Evolutionary conservation across 352 stramenopile genomes (phyloP).

Genomic region (Stramenopiles sp.): DNA sequence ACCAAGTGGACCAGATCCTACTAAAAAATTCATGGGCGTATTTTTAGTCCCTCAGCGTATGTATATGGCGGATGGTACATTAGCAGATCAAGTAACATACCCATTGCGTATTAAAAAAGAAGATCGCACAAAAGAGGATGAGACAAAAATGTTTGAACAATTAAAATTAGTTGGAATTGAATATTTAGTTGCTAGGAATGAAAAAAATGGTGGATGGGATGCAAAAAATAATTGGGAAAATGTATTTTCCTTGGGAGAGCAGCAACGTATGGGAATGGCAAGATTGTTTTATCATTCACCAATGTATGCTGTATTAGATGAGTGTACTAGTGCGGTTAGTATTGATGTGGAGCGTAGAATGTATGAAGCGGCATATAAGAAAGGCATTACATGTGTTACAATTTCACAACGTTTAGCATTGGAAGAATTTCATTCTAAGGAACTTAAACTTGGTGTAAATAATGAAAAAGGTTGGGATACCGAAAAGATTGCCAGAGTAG

Average conservation of each 20-base stretch:
- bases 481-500: too few species aligned
- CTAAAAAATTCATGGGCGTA: too few species aligned
- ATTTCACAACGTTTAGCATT: too few species aligned
- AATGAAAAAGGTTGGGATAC: too few species aligned
- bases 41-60: background rate
- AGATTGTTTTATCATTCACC: background rate
- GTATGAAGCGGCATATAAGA: too few species aligned
- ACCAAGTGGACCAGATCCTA: too few species aligned
- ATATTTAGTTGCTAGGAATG: background rate
- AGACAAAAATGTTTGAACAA: background rate
- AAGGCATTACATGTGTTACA: too few species aligned
- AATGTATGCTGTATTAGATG: background rate
- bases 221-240: background rate
- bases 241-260: background rate
- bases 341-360: too few species aligned
- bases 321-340: too few species aligned
- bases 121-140: background rate
- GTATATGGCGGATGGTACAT: background rate
- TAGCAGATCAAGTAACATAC: background rate
- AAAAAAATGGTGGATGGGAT: background rate
- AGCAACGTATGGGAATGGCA: background rate
- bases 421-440: too few species aligned
- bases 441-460: too few species aligned
- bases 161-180: background rate
- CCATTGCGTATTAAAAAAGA: background rate